Percentiles rank a stretch among this genome's conserved stretches.
Evolutionary conservation across 768 basidiomycete species (phyloP).

Genomic region (Rhizopogon vulgaris): DNA sequence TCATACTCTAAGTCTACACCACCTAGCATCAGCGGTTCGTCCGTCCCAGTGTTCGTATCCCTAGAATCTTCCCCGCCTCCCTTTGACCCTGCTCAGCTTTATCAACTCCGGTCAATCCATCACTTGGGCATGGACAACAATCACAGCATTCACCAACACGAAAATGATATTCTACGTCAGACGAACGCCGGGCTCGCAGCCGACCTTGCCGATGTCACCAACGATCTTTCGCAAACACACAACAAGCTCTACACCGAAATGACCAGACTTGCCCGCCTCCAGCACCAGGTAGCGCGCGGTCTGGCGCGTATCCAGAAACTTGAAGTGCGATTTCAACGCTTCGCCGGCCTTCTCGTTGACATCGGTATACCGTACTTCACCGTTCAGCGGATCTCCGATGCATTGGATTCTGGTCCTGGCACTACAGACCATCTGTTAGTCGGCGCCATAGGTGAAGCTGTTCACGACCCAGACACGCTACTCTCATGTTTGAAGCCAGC

Average conservation of each 20-base stretch:
- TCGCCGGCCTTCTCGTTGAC: conserved; percentile 18
- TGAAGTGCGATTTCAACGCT: conserved; percentile 17
- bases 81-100: neutral
- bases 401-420: conserved; percentile 22
- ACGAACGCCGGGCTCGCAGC: conserved; percentile 16
- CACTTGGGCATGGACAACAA: conserved; percentile 8
- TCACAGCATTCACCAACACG: neutral
- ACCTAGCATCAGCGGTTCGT: neutral
- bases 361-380: conserved; percentile 21
- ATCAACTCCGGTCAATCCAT: neutral
- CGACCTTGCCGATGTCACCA: conserved; percentile 21
- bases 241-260: conserved; percentile 24
- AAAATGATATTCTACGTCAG: conserved; percentile 9
- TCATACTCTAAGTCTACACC: neutral
- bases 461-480: conserved; percentile 30
- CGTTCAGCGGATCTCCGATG: conserved; percentile 17
- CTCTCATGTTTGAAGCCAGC: conserved; percentile 38
- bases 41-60: conserved; percentile 19
- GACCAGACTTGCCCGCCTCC: conserved; percentile 19
- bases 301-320: conserved; percentile 21
- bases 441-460: conserved; percentile 37
- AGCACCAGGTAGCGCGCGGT: conserved; percentile 18
- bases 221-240: conserved; percentile 23
- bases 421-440: conserved; percentile 37
- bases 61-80: conserved; percentile 16